Evolutionary conservation across 768 basidiomycete genomes (phyloP).

Genomic region (Leccinum variicolor): DNA sequence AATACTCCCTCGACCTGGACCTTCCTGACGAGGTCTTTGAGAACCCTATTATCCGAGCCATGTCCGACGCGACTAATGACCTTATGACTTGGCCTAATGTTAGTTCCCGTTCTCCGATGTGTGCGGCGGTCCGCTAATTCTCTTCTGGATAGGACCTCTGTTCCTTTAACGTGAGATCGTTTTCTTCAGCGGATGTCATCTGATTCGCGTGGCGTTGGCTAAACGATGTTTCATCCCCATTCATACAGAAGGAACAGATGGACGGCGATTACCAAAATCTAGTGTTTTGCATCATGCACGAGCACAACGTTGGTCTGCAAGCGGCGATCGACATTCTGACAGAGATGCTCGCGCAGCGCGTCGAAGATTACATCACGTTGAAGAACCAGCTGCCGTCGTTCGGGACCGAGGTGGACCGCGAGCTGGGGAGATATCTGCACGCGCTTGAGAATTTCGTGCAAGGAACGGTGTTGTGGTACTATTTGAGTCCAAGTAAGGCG

Average conservation of each 20-base stretch:
- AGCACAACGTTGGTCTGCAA: constrained; percentile 32
- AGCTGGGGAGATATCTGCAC: constrained; percentile 31
- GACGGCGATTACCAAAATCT: constrained; percentile 40
- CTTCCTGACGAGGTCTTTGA: constrained; percentile 37
- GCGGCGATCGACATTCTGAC: constrained; percentile 35
- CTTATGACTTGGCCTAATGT: constrained; percentile 43
- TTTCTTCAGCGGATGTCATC: neutral
- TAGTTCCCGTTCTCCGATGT: constrained; percentile 12
- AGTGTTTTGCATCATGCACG: constrained; percentile 39
- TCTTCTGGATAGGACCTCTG: constrained; percentile 23
- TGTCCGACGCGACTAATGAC: constrained; percentile 40
- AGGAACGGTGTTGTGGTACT: constrained; percentile 39
- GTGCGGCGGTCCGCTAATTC: constrained; percentile 10
- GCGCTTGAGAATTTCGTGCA: constrained; percentile 38
- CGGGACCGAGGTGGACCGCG: constrained; percentile 32
- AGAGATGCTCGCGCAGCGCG: constrained; percentile 34
- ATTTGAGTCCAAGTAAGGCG: constrained; percentile 36
- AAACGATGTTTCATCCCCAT: neutral
- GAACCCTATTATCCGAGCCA: constrained; percentile 30
- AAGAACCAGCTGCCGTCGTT: constrained; percentile 35
- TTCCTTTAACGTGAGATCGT: constrained; percentile 28
- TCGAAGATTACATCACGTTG: constrained; percentile 31
- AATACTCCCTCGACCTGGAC: constrained; percentile 37
- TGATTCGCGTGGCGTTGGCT: constrained; percentile 10
- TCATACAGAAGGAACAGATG: constrained; percentile 35